These are phyloP conservation scores for Hura crepitans DNA, from an alignment of 441 rosid species.

Conservation along the genomic window DNA sequence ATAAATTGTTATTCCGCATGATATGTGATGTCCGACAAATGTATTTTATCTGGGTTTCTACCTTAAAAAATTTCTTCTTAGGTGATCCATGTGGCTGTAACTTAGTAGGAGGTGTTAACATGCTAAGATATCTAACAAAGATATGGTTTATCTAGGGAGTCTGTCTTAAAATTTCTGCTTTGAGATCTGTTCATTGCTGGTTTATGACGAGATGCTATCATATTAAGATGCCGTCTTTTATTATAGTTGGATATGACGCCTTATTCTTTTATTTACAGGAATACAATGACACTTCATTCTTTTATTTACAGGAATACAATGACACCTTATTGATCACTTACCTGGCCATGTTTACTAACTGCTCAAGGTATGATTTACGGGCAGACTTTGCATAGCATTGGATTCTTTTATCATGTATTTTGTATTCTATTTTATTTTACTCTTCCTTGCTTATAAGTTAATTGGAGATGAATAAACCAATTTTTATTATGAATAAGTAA, in stretches of 20 bases:
- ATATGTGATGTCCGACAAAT: too few relatives aligned
- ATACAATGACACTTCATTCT: slow-evolving; percentile 44
- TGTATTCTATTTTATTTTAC: not conserved
- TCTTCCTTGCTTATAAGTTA: not conserved
- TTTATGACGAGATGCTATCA: not conserved
- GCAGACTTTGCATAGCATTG: not conserved
- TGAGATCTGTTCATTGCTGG: not conserved
- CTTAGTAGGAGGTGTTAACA: not conserved
- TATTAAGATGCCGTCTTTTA: slow-evolving; percentile 1
- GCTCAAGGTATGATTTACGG: slow-evolving; percentile 57
- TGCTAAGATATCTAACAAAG: not conserved
- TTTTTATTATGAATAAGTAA: not conserved
- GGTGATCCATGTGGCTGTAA: not conserved
- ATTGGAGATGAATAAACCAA: not conserved
- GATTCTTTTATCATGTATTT: not conserved
- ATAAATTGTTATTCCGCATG: too few relatives aligned
- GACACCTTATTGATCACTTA: slow-evolving; percentile 79
- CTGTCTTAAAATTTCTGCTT: not conserved
- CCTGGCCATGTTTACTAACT: slow-evolving; percentile 88
- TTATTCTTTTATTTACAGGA: slow-evolving; percentile 43
- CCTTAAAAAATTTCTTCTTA: not conserved
- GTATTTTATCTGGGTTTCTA: too few relatives aligned
- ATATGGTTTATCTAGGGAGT: not conserved
- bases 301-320: slow-evolving; percentile 64
- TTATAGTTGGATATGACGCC: not conserved